Conservation (phyloP, 2,329 filamentous ascomycete genomes). For the Penicillium sumatraense region DNA sequence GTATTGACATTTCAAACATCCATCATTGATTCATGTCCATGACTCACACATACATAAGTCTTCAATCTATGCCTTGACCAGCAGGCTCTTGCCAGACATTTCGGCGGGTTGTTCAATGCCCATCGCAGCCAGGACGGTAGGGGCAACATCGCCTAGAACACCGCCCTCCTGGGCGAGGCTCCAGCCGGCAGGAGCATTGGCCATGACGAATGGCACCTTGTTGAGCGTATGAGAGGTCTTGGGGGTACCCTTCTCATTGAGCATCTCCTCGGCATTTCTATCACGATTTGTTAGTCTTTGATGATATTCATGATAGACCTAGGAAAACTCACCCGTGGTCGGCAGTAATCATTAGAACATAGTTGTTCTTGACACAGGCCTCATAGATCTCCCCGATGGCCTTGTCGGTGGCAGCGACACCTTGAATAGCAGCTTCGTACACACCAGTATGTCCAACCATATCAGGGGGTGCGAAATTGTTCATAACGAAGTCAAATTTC, state of each 20-base stretch:
- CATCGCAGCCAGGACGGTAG: conserved; percentile 90
- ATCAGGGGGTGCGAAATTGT: conserved; percentile 99
- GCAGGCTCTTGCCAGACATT: conserved; percentile 86
- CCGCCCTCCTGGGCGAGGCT: conserved; percentile 81
- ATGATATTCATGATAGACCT: background rate
- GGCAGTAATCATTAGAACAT: conserved; percentile 91
- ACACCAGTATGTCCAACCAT: conserved; percentile 99
- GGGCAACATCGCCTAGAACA: conserved; percentile 95
- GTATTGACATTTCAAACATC: conserved; percentile 26
- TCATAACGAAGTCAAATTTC: conserved; percentile 97
- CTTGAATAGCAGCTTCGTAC: conserved; percentile 90
- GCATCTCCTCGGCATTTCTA: conserved; percentile 97
- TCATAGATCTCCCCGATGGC: conserved; percentile 93
- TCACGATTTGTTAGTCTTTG: conserved; percentile 26
- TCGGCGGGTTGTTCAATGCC: conserved; percentile 86
- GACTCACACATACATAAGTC: conserved; percentile 19
- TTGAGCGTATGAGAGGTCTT: conserved; percentile 99
- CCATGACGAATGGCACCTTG: conserved; percentile 97
- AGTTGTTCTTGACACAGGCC: conserved; percentile 89
- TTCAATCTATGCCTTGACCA: conserved; percentile 66
- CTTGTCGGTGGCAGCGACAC: conserved; percentile 84
- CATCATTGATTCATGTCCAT: conserved; percentile 32
- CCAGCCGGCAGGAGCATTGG: conserved; percentile 90
- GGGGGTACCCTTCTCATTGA: conserved; percentile 90
- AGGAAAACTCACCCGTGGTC: conserved; percentile 75